Conservation (phyloP, 805 yeast species). For the Candida pini region DNA sequence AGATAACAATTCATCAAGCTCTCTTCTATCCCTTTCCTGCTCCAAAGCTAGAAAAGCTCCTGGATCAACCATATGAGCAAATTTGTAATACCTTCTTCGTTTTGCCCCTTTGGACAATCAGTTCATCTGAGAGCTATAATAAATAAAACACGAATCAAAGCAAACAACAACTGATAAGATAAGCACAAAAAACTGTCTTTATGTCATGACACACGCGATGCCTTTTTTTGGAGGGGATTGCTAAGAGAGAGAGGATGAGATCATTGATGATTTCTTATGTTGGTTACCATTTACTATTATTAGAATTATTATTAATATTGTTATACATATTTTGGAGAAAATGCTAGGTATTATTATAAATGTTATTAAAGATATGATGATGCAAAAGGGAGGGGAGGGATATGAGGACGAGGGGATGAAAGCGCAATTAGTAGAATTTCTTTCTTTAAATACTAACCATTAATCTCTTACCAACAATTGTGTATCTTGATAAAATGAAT, state of each 20-base stretch:
- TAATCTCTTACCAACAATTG: constrained; percentile 38
- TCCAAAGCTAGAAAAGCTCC: constrained; percentile 6
- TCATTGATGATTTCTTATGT: no score
- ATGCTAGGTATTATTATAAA: no score
- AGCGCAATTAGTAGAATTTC: no score
- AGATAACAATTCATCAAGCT: constrained; percentile 32
- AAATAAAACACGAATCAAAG: background rate
- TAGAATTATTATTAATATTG: no score
- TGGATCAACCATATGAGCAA: constrained; percentile 4
- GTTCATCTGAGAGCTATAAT: constrained; percentile 25
- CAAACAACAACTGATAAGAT: background rate
- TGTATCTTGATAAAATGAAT: constrained; percentile 17
- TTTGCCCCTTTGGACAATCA: constrained; percentile 8
- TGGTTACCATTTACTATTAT: no score
- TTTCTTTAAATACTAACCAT: constrained; percentile 10
- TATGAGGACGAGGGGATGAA: no score
- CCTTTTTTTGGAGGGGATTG: background rate
- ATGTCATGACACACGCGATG: background rate
- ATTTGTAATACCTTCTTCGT: no score
- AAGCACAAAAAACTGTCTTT: background rate
- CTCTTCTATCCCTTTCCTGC: constrained; percentile 24
- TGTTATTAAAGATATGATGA: no score
- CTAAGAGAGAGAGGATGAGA: no score
- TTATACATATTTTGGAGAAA: no score
- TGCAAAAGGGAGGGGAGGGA: no score